These are phyloP conservation scores for Candida hungchunana DNA, from an alignment of 805 yeast species.

Conservation along the genomic window DNA sequence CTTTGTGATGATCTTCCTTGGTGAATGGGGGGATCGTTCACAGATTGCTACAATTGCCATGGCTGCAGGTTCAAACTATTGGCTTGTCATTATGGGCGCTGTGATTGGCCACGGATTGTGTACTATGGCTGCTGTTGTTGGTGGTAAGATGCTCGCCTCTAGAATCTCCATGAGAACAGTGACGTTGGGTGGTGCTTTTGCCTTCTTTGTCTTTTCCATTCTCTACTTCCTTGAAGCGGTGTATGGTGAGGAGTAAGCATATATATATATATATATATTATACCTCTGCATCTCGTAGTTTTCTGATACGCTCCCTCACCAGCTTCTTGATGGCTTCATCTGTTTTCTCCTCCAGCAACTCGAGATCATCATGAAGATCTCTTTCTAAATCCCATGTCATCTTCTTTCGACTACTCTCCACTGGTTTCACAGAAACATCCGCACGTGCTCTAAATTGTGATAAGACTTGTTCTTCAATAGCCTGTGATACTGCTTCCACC, in stretches of 20 bases:
- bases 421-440: slow-evolving; percentile 2
- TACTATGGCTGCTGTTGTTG: slow-evolving; percentile 85
- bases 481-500: slow-evolving; percentile 32
- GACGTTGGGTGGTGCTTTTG: slow-evolving; percentile 84
- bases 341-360: slow-evolving; percentile 37
- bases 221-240: slow-evolving; percentile 72
- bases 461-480: slow-evolving; percentile 27
- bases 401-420: slow-evolving; percentile 12
- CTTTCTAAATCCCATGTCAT: slow-evolving; percentile 34
- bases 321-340: slow-evolving; percentile 36
- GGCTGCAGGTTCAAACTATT: slow-evolving; percentile 95
- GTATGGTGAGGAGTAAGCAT: slow-evolving; percentile 5
- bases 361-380: slow-evolving; percentile 35
- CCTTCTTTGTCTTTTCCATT: slow-evolving; percentile 79
- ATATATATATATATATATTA: not conserved
- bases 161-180: slow-evolving; percentile 88
- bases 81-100: slow-evolving; percentile 87
- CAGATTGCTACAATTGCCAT: slow-evolving; percentile 97
- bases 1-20: slow-evolving; percentile 91
- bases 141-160: slow-evolving; percentile 88
- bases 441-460: slow-evolving; percentile 19
- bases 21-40: slow-evolving; percentile 99
- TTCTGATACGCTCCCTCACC: slow-evolving; percentile 32
- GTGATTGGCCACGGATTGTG: slow-evolving; percentile 85
- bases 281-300: not conserved